phyloP scores from a whole-genome alignment of 768 basidiomycete species.

The Lyophyllum semitale region DNA sequence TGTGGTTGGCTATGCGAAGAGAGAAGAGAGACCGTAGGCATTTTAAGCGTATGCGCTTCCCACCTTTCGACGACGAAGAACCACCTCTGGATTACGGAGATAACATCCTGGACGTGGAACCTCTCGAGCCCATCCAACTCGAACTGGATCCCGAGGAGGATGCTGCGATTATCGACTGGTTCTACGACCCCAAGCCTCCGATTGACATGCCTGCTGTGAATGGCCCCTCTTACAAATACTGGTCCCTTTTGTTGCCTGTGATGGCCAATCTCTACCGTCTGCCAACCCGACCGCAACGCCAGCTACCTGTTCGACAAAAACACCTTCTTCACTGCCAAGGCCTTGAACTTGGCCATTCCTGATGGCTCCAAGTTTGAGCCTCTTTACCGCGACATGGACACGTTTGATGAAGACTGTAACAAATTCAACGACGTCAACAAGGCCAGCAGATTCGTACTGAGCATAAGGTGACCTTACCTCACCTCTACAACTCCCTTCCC shows the following conservation, averaged over 20 bases:
- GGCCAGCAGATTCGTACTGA: slow-evolving; percentile 96
- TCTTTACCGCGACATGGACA: slow-evolving; percentile 93
- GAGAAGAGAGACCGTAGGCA: slow-evolving; percentile 98
- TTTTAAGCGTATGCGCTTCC: slow-evolving; percentile 99
- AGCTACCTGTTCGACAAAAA: slow-evolving; percentile 97
- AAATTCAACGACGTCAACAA: slow-evolving; percentile 99
- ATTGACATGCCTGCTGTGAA: slow-evolving; percentile 90
- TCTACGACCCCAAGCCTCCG: slow-evolving; percentile 96
- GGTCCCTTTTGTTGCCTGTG: slow-evolving; percentile 89
- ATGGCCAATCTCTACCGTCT: slow-evolving; percentile 98
- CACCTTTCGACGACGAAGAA: slow-evolving; percentile 99
- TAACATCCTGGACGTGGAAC: slow-evolving; percentile 97
- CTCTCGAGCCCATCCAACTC: slow-evolving; percentile 95
- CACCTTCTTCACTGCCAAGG: slow-evolving; percentile 97
- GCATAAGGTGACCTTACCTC: slow-evolving; percentile 99
- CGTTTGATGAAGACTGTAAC: slow-evolving; percentile 99
- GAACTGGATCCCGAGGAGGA: slow-evolving; percentile 95
- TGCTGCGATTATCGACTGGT: slow-evolving; percentile 91
- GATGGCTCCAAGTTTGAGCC: slow-evolving; percentile 99
- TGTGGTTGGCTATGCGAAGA: slow-evolving; percentile 99
- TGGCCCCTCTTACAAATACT: slow-evolving; percentile 90
- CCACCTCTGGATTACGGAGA: slow-evolving; percentile 99
- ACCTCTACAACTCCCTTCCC: slow-evolving; percentile 97
- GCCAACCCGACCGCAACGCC: slow-evolving; percentile 83
- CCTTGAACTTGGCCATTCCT: slow-evolving; percentile 94